Evolutionary conservation across 352 stramenopile species (phyloP), one percentile per base, ranked within the genome.

Genomic region (Globisporangium radiosum): DNA sequence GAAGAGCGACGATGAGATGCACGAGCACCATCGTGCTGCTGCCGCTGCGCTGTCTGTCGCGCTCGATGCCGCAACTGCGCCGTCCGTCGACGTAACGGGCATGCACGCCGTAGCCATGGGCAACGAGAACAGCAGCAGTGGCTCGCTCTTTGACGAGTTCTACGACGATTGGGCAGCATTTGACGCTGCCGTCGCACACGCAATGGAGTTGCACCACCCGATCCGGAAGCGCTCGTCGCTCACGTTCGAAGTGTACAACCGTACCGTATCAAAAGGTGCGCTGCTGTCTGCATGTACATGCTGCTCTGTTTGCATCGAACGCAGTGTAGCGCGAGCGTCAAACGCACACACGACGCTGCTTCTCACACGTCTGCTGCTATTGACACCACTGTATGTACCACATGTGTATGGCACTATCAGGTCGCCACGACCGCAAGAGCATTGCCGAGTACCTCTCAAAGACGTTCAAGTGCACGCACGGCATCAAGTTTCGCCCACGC

Each of bases 191-290:
- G 74, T 92, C 48, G 76, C 70, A 38, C 66, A 56, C 42, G 82
- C 82, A 5, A 87, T 83, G 48, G 78, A 76, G 13, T 68, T 71
- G 45, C 74, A 87, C 66, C 82, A 92, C 62, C 82, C 82, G 57
- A 87, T 92, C 59, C 82, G 82, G 62, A 92, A 92, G 67, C 79
- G 82, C 62, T 92, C 82, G 62, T 89, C 78, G 52, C 66, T 92
- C 33, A 92, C 82, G 37, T 92, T 92, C 60, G 82, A 92, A 56
- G 82, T 92, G 37, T 92, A 92, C 75, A 92, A 92, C 60, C 82
- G 82, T 65, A 92, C 82, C 1, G 82, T 92, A n/a, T 92, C 82
- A 7, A 92, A 92, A 70, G 82, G 51, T 65, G 8, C 4, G 25
- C 13, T 17, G 15, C 14, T 36, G 3, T 40, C 10, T 19, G 15